These are phyloP conservation scores for Penicillium thymicola DNA, from an alignment of 2,329 filamentous ascomycete species.

Conservation along the genomic window DNA sequence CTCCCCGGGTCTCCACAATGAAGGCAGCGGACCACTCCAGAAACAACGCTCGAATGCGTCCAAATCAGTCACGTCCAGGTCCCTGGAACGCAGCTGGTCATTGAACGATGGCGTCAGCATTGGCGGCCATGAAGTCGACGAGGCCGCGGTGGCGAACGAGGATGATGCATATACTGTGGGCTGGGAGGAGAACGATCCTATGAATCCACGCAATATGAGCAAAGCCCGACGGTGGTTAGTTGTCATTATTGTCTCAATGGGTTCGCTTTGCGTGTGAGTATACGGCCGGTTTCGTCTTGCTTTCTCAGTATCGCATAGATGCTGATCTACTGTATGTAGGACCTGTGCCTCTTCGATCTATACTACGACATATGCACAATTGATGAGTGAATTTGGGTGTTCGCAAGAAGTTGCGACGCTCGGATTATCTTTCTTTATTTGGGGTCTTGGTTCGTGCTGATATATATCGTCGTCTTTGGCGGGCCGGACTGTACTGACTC, in stretches of 20 bases:
- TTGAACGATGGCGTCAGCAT: slow-evolving; percentile 34
- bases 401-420: slow-evolving; percentile 72
- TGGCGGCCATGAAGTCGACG: slow-evolving; percentile 22
- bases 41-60: slow-evolving; percentile 24
- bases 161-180: slow-evolving; percentile 61
- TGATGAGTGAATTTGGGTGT: slow-evolving; percentile 70
- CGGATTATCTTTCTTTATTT: slow-evolving; percentile 77
- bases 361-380: slow-evolving; percentile 74
- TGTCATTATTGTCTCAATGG: slow-evolving; percentile 67
- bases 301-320: not conserved
- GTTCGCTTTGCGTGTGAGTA: slow-evolving; percentile 79
- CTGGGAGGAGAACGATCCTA: slow-evolving; percentile 73
- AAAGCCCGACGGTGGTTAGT: slow-evolving; percentile 73
- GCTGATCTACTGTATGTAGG: slow-evolving; percentile 41
- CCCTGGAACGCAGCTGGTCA: slow-evolving; percentile 35
- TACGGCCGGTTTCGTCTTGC: not conserved
- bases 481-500: not conserved
- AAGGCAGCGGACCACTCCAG: slow-evolving; percentile 14
- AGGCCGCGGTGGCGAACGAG: slow-evolving; percentile 22
- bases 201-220: slow-evolving; percentile 69
- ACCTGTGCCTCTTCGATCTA: slow-evolving; percentile 88
- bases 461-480: not conserved
- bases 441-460: slow-evolving; percentile 61
- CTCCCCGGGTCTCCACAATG: slow-evolving; percentile 10
- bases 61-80: slow-evolving; percentile 8